Conservation (phyloP, 345 rosid genomes). For the Mallotus nudiflorus region DNA sequence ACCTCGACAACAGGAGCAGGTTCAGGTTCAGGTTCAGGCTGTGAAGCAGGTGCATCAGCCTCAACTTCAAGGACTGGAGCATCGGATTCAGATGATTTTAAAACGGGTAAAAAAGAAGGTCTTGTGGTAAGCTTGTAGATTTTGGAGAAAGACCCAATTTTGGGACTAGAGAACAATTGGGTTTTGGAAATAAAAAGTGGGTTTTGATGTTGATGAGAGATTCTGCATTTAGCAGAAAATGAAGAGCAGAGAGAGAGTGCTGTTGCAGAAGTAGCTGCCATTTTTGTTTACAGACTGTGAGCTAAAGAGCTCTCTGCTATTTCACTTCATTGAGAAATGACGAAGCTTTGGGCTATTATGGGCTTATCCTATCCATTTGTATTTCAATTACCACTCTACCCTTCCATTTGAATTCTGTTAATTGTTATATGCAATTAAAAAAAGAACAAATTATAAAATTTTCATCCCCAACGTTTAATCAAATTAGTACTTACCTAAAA, state of each 20-base stretch:
- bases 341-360: neutral
- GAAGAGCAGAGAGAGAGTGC: conserved; percentile 63
- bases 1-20: conserved; percentile 26
- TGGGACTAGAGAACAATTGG: conserved; percentile 31
- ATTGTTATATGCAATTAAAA: too few species aligned
- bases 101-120: conserved; percentile 30
- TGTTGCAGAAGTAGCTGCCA: conserved; percentile 36
- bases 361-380: conserved; percentile 27
- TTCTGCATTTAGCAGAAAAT: conserved; percentile 53
- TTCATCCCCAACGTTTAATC: too few species aligned
- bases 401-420: neutral
- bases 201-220: conserved; percentile 33
- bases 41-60: conserved; percentile 31
- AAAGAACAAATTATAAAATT: too few species aligned
- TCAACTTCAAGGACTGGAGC: conserved; percentile 45
- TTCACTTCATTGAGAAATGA: neutral
- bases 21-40: conserved; percentile 6
- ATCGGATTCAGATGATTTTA: conserved; percentile 55
- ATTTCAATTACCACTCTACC: neutral
- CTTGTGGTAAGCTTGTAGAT: conserved; percentile 18
- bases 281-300: neutral
- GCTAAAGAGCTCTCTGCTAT: neutral
- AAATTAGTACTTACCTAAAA: too few species aligned
- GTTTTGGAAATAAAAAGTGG: conserved; percentile 11
- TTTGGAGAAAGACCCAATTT: conserved; percentile 19